Base-by-base conservation (phyloP, 2,329 filamentous ascomycete species). In the Penicillium sp. region DNA sequence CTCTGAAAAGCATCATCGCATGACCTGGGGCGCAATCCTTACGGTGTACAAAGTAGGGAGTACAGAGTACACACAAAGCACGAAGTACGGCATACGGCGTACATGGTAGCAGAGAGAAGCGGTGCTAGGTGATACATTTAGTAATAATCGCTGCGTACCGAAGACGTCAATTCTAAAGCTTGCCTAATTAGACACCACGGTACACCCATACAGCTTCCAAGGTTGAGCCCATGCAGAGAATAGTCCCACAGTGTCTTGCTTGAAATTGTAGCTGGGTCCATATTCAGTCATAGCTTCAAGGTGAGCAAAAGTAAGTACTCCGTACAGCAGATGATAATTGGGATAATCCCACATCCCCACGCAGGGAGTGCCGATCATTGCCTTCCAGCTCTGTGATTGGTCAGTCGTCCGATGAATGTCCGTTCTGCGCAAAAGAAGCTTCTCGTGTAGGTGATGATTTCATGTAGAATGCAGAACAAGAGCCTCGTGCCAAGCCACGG, bases 371-470 rank as follows among this genome's bases (percentile, higher is more conserved):
- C 44, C 48, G 56, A 63, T 65, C 62, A 56, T 45, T 40, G 45
- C 54, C 56, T 46, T 39, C 8, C 1, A 31, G 11, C 1, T 5
- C 39, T 29, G 4, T 63, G 59, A 69, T 69, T 70, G 66, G 67
- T 18, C 27, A 27, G 6, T 54, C 2, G 43, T 45, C 67, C 68
- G 68, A 67, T 53, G 68, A 70, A 62, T 66, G 58, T 42, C 68
- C 68, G 68, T 60, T 27, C 7, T 14, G 10, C 31, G 21, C 14
- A 13, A 18, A 7, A 27, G 31, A 40, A 16, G 40, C 21, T 24
- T 22, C 40, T 44, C 41, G 41, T 24, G 27, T n/a, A 10, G 10
- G 42, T 8, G n/a, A 18, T 32, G n/a, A 10, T 22, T 31, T 49
- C 47, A 40, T 40, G 14, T 22, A 13, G n/a, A 21, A 48, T 36